A percentile compares a stretch with the other conserved stretches of the same genome.
These are phyloP conservation scores for Amanita thiersii DNA, from an alignment of 768 basidiomycete genomes.

Conservation along the genomic window DNA sequence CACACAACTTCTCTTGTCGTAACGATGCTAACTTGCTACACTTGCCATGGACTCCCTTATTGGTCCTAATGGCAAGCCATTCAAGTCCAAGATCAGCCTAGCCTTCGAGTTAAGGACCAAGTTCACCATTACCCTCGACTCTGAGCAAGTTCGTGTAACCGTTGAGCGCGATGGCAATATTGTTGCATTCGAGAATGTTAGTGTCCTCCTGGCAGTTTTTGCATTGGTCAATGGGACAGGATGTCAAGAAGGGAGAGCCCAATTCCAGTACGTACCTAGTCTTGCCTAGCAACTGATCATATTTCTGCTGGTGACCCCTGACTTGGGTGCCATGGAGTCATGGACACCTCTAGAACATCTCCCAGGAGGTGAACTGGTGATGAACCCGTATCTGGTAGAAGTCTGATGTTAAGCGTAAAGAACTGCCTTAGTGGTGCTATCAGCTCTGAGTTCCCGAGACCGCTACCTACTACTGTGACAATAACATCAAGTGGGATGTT, in stretches of 20 bases:
- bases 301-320: slow-evolving; percentile 97
- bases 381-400: background rate
- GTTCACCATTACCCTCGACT: slow-evolving; percentile 98
- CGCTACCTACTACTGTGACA: slow-evolving; percentile 82
- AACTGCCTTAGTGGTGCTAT: slow-evolving; percentile 98
- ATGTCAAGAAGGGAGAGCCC: slow-evolving; percentile 92
- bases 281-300: slow-evolving; percentile 69
- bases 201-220: slow-evolving; percentile 94
- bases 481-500: slow-evolving; percentile 94
- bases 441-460: slow-evolving; percentile 89
- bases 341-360: slow-evolving; percentile 97
- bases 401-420: slow-evolving; percentile 38
- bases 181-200: slow-evolving; percentile 75
- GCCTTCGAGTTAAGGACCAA: slow-evolving; percentile 83
- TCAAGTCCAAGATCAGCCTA: slow-evolving; percentile 89
- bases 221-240: slow-evolving; percentile 99
- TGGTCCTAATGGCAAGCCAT: slow-evolving; percentile 89
- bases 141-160: slow-evolving; percentile 96
- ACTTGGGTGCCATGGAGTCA: slow-evolving; percentile 99
- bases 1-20: slow-evolving; percentile 99
- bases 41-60: slow-evolving; percentile 88
- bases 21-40: slow-evolving; percentile 99
- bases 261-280: slow-evolving; percentile 76
- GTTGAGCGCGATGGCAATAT: slow-evolving; percentile 96
- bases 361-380: slow-evolving; percentile 45